phyloP scores from a whole-genome alignment of 768 basidiomycete genomes.

The Paxillus rubicundulus region DNA sequence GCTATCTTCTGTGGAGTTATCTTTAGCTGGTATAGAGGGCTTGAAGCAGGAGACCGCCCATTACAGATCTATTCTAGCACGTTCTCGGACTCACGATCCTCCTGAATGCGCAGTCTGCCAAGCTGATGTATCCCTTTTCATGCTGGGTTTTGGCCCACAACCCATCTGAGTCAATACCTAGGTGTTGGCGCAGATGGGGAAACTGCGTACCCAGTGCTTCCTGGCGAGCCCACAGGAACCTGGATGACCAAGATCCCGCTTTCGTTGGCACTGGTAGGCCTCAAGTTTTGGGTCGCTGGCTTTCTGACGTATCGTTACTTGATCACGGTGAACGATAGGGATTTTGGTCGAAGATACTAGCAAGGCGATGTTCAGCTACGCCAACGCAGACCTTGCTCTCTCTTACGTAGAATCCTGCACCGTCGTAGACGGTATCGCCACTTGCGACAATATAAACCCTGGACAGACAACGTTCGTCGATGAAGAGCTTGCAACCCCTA shows the following conservation, averaged over 20 bases:
- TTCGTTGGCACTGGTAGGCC: slow-evolving; percentile 39
- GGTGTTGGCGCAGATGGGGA: slow-evolving; percentile 41
- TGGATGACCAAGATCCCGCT: slow-evolving; percentile 25
- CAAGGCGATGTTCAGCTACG: slow-evolving; percentile 8
- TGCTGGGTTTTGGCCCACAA: slow-evolving; percentile 46
- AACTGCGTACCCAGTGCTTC: slow-evolving; percentile 42
- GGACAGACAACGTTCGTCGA: neutral
- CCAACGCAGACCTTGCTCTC: slow-evolving; percentile 1
- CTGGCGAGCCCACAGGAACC: slow-evolving; percentile 36
- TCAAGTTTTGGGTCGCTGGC: neutral
- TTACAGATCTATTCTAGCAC: neutral
- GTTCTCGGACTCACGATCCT: slow-evolving; percentile 1
- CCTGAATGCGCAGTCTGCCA: slow-evolving; percentile 6
- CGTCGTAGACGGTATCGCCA: slow-evolving; percentile 3
- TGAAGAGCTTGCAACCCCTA: neutral
- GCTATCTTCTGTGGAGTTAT: neutral
- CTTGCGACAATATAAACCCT: slow-evolving; percentile 1
- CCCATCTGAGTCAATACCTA: slow-evolving; percentile 39
- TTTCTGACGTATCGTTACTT: neutral
- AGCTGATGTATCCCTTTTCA: slow-evolving; percentile 36
- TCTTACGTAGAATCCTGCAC: slow-evolving; percentile 12
- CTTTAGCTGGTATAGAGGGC: slow-evolving; percentile 7
- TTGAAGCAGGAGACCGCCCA: neutral
- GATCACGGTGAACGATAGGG: neutral
- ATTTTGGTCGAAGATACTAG: slow-evolving; percentile 4